These are phyloP conservation scores for Termitomyces sp. DNA, from an alignment of 768 basidiomycete species.

Conservation along the genomic window DNA sequence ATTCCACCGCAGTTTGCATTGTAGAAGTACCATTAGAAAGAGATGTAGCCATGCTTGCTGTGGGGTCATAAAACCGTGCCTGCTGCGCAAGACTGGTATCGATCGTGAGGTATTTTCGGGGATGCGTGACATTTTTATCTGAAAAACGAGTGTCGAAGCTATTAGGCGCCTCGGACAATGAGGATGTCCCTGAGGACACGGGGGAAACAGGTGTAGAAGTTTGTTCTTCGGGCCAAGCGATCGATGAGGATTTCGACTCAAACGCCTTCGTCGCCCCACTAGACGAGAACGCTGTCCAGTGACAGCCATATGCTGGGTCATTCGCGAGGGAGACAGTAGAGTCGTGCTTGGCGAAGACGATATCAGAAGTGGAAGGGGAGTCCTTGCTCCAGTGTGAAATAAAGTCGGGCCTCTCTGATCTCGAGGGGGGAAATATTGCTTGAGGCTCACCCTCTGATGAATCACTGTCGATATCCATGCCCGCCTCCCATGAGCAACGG, in stretches of 20 bases:
- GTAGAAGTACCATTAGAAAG: slow-evolving; percentile 50
- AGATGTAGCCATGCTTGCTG: slow-evolving; percentile 35
- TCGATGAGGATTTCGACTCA: slow-evolving; percentile 45
- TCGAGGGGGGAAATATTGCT: slow-evolving; percentile 34
- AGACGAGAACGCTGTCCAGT: slow-evolving; percentile 38
- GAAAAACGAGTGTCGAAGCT: slow-evolving; percentile 37
- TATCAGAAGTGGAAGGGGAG: slow-evolving; percentile 40
- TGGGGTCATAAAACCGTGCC: slow-evolving; percentile 39
- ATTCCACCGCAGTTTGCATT: slow-evolving; percentile 75
- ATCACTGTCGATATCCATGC: slow-evolving; percentile 63
- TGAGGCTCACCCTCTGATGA: slow-evolving; percentile 35
- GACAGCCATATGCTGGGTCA: slow-evolving; percentile 34
- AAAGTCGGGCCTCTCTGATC: slow-evolving; percentile 27
- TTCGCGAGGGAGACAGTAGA: slow-evolving; percentile 20
- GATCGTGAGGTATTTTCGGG: slow-evolving; percentile 47
- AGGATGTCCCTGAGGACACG: slow-evolving; percentile 35
- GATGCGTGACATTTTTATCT: slow-evolving; percentile 26
- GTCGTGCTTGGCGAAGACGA: slow-evolving; percentile 33
- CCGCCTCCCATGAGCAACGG: slow-evolving; percentile 72
- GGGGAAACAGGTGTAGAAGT: slow-evolving; percentile 39
- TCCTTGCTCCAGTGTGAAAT: slow-evolving; percentile 61
- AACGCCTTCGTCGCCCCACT: slow-evolving; percentile 50
- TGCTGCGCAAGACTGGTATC: slow-evolving; percentile 45
- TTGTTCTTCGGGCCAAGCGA: slow-evolving; percentile 31
- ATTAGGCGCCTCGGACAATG: slow-evolving; percentile 57